Conservation (phyloP, 768 basidiomycete species). For the Boletus rufocinnamomeus region DNA sequence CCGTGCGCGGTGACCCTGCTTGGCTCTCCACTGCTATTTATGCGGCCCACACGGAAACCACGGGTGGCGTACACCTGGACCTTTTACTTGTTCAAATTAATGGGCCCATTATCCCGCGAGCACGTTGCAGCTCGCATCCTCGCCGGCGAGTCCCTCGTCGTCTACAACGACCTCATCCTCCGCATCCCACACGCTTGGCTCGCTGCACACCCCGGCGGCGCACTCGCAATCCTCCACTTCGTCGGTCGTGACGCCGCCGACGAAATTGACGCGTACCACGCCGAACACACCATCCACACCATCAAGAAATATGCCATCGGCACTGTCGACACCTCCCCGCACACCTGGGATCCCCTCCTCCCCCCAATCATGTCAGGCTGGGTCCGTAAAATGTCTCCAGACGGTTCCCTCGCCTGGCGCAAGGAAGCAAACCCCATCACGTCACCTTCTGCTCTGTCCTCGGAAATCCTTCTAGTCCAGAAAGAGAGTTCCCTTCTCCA, state of each 20-base stretch:
- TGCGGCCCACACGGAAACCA: slow-evolving; percentile 15
- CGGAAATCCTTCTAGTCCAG: slow-evolving; percentile 66
- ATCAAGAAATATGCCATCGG: slow-evolving; percentile 62
- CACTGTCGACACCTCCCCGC: slow-evolving; percentile 53
- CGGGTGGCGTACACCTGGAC: background rate
- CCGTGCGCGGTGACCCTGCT: slow-evolving; percentile 1
- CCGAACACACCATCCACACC: slow-evolving; percentile 38
- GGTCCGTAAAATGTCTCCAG: slow-evolving; percentile 57
- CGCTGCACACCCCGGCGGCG: slow-evolving; percentile 85
- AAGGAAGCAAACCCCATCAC: slow-evolving; percentile 56
- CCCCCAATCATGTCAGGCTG: slow-evolving; percentile 88
- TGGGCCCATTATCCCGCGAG: slow-evolving; percentile 46
- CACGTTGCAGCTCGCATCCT: slow-evolving; percentile 71
- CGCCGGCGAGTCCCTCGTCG: slow-evolving; percentile 72
- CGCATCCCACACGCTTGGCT: slow-evolving; percentile 77
- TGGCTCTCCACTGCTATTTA: slow-evolving; percentile 25
- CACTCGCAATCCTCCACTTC: slow-evolving; percentile 89
- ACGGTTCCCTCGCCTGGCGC: slow-evolving; percentile 54
- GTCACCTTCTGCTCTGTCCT: slow-evolving; percentile 37
- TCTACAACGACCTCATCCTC: slow-evolving; percentile 65
- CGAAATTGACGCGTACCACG: slow-evolving; percentile 93
- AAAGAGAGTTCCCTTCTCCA: slow-evolving; percentile 34
- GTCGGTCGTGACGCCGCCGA: slow-evolving; percentile 93
- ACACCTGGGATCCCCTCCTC: slow-evolving; percentile 71
- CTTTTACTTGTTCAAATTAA: slow-evolving; percentile 13